A percentile compares a stretch with the other conserved stretches of the same genome.
Conservation (phyloP, 2,329 filamentous ascomycete genomes). For the Trichoderma sp. region DNA sequence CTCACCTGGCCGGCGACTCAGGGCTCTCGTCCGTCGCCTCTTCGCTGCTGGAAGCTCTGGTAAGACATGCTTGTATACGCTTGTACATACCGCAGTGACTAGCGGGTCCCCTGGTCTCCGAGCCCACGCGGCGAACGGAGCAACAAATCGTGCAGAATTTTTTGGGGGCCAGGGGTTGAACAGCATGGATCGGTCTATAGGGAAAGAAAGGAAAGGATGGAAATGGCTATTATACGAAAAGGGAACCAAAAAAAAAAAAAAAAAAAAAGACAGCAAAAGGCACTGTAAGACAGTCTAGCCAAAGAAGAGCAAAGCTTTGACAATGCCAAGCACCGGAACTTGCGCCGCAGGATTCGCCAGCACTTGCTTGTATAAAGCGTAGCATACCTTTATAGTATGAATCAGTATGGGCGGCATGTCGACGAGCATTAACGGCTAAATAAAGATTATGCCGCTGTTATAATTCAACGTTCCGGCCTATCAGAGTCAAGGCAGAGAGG, state of each 20-base stretch:
- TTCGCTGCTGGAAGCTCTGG: background rate
- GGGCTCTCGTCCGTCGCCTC: constrained; percentile 7
- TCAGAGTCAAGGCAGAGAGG: background rate
- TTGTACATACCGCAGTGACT: background rate
- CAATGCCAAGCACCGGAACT: background rate
- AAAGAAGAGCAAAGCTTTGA: constrained; percentile 2
- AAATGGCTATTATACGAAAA: background rate
- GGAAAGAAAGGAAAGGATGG: background rate
- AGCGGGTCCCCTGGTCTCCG: constrained; percentile 20
- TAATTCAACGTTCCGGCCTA: background rate
- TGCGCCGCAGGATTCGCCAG: background rate
- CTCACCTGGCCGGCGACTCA: constrained; percentile 13
- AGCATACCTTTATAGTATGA: background rate
- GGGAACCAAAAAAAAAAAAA: background rate
- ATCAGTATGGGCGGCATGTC: background rate
- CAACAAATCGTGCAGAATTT: constrained; percentile 22
- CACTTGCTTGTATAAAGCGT: background rate
- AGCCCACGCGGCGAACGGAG: constrained; percentile 21
- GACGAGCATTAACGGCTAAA: background rate
- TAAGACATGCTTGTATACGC: background rate
- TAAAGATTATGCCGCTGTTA: background rate
- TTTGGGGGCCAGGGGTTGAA: constrained; percentile 6
- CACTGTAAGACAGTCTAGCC: background rate
- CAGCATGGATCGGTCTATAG: constrained; percentile 3
- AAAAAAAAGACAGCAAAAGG: background rate